Conservation (phyloP, 140 eudicot genomes). For the Erigeron philadelphicus region DNA sequence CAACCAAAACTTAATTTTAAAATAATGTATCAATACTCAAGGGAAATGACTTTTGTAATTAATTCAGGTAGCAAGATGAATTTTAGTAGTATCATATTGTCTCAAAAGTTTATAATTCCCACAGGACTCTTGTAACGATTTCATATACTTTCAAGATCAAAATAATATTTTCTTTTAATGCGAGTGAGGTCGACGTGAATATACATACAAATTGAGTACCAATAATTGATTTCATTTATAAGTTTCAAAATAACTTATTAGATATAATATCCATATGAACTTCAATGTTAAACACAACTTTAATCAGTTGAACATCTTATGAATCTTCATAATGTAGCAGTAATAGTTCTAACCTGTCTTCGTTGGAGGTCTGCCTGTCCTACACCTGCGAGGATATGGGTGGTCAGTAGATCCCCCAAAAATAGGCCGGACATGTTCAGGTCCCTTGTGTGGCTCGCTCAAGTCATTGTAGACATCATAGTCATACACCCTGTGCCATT, state of each 20-base stretch:
- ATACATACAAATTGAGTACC: too few relatives aligned
- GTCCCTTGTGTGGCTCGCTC: slow-evolving; percentile 49
- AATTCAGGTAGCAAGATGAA: not conserved
- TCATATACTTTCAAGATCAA: not conserved
- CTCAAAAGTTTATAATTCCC: not conserved
- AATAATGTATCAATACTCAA: not conserved
- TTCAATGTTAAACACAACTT: too few relatives aligned
- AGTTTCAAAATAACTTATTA: too few relatives aligned
- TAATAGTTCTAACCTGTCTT: slow-evolving; percentile 36
- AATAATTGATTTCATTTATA: too few relatives aligned
- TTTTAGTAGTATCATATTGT: not conserved
- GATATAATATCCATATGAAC: not conserved
- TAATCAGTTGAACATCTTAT: too few relatives aligned
- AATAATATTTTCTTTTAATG: too few relatives aligned
- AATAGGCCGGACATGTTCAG: slow-evolving; percentile 43
- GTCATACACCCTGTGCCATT: slow-evolving; percentile 84
- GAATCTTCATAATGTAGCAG: not conserved
- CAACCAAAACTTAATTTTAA: slow-evolving; percentile 1
- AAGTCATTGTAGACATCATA: slow-evolving; percentile 76
- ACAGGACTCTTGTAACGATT: too few relatives aligned
- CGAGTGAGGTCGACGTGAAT: too few relatives aligned
- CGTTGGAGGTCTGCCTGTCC: slow-evolving; percentile 68
- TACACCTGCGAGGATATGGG: slow-evolving; percentile 90
- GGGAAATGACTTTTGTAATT: not conserved
- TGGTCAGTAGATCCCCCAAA: slow-evolving; percentile 55